A percentile compares a stretch with the other conserved stretches of the same genome.
phyloP scores from a whole-genome alignment of 2,329 filamentous ascomycete species.

The Calycina herbarum region DNA sequence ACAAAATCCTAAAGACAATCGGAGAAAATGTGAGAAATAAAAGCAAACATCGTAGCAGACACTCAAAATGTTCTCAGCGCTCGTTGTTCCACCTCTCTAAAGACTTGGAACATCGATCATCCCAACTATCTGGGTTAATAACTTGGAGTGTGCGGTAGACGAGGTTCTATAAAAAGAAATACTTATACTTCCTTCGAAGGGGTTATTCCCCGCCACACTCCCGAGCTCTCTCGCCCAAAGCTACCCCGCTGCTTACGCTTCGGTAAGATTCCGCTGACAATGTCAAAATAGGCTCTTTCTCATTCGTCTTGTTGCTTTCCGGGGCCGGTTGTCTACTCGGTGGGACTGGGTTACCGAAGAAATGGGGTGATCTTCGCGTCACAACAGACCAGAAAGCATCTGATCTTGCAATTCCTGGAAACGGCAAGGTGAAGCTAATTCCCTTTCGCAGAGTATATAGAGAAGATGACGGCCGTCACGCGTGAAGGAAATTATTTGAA shows the following conservation, averaged over 20 bases:
- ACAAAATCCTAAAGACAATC: too few species aligned
- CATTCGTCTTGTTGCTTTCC: neutral
- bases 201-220: neutral
- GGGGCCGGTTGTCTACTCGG: neutral
- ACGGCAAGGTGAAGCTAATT: neutral
- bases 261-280: neutral
- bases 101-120: too few species aligned
- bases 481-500: neutral
- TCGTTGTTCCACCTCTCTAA: too few species aligned
- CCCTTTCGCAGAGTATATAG: slow-evolving; percentile 7
- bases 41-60: too few species aligned
- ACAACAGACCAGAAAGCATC: slow-evolving; percentile 20
- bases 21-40: too few species aligned
- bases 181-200: neutral
- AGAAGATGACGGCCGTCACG: neutral
- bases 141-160: too few species aligned
- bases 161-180: too few species aligned
- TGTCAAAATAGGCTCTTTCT: neutral
- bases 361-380: slow-evolving; percentile 28
- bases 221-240: neutral
- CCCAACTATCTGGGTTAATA: too few species aligned
- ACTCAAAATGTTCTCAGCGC: too few species aligned
- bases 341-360: neutral
- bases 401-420: slow-evolving; percentile 15
- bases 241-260: neutral